Evolutionary conservation across 2,329 filamentous ascomycete species (phyloP), one percentile per base, ranked within the genome.

Genomic region (Calonectria montana): DNA sequence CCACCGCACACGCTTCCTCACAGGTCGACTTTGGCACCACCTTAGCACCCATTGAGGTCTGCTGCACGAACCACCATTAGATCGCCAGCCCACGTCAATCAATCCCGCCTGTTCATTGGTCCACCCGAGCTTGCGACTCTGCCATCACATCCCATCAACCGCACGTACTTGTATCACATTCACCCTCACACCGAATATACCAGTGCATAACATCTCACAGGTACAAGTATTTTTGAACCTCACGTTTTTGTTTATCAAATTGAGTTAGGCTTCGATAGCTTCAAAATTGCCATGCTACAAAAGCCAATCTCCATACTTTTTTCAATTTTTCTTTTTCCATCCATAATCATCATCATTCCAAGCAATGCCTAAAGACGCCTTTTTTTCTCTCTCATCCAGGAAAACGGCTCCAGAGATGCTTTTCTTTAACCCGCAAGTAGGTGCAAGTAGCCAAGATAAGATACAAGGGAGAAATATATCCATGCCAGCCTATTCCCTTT

Each of bases 401-500:
- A 73, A 74, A 83, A 94, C 94, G 73, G 93, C 92, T 84, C 93
- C 69, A 75, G 72, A 78, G 48, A 73, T 78, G 66, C 72, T 76
- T 73, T 75, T 69, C 71, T 62, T 71, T 70, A 67, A 64, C 57
- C 62, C 65, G 65, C 69, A 66, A 71, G 67, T 65, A 73, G 69
- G 63, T 70, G 41, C 35, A 76, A 41, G 64, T 70, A 73, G 66
- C 73, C 59, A 68, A 73, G 63, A 57, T 75, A 79, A 77, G 74
- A 77, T 78, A 78, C 75, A 77, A 69, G 71, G 69, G 62, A 65
- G 39, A 74, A 67, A 43, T 64, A 73, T 74, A 65, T 69, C 27
- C 66, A 41, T 74, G 59, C 71, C 47, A 74, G 55, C 75, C 73
- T 48, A 66, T 53, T 73, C 39, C 37, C 47, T 76, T 67, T 64